A percentile compares a stretch with the other conserved stretches of the same genome.
Conservation (phyloP, 1,284 basidiomycete species). For the Rhodotorula sp. region DNA sequence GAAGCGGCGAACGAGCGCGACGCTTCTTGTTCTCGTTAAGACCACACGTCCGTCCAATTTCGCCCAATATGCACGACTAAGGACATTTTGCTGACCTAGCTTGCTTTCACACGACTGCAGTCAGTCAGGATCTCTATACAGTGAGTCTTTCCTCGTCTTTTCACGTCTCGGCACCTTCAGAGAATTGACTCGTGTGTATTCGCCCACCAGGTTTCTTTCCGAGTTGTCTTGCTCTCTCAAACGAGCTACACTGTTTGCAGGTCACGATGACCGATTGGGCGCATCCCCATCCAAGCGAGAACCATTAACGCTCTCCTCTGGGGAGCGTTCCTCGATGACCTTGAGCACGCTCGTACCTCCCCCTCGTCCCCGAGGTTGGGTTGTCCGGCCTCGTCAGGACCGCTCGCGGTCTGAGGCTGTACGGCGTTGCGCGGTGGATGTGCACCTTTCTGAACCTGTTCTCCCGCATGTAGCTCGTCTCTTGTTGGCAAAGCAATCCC, state of each 20-base stretch:
- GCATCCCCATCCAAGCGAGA: conserved; percentile 26
- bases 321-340: conserved; percentile 16
- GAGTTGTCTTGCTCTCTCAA: conserved; percentile 25
- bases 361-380: conserved; percentile 25
- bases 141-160: conserved; percentile 8
- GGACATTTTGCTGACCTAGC: no score
- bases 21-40: conserved; percentile 12
- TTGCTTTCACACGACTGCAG: background rate
- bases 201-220: conserved; percentile 10
- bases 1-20: background rate
- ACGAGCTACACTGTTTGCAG: conserved; percentile 27
- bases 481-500: background rate
- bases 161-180: background rate
- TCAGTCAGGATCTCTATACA: conserved; percentile 29
- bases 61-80: background rate
- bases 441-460: conserved; percentile 22
- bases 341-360: conserved; percentile 28
- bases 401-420: conserved; percentile 9
- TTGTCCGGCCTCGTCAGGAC: conserved; percentile 7
- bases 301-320: background rate
- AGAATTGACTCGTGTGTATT: background rate
- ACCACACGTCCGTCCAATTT: conserved; percentile 22
- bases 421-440: conserved; percentile 23
- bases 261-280: conserved; percentile 20
- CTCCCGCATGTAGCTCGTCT: background rate